Evolutionary conservation across 2,329 filamentous ascomycete genomes (phyloP).

Genomic region (Atkinsonella hypoxylon): DNA sequence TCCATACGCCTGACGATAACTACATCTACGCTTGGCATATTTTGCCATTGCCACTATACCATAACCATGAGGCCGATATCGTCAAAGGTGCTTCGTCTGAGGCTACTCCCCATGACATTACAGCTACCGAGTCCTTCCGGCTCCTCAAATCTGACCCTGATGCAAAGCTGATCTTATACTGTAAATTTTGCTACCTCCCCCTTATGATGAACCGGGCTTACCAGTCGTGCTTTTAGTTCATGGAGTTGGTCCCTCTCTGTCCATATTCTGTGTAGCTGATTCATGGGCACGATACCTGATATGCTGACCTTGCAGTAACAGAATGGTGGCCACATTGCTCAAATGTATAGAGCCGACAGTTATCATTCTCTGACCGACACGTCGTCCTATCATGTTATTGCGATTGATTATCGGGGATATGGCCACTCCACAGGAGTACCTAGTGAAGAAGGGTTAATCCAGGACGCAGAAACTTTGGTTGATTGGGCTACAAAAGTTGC

Average conservation of each 20-base stretch:
- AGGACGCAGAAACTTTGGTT: slow-evolving; percentile 62
- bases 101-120: slow-evolving; percentile 34
- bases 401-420: slow-evolving; percentile 85
- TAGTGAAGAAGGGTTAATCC: slow-evolving; percentile 68
- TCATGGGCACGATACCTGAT: slow-evolving; percentile 13
- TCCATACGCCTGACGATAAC: slow-evolving; percentile 64
- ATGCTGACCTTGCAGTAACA: slow-evolving; percentile 23
- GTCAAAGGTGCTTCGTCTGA: slow-evolving; percentile 37
- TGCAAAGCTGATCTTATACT: slow-evolving; percentile 51
- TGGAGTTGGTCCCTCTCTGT: slow-evolving; percentile 35
- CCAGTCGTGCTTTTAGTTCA: slow-evolving; percentile 35
- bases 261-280: neutral
- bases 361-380: slow-evolving; percentile 68
- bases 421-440: slow-evolving; percentile 71
- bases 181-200: slow-evolving; percentile 20
- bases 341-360: slow-evolving; percentile 61
- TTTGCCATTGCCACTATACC: slow-evolving; percentile 65
- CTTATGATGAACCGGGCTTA: neutral
- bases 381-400: slow-evolving; percentile 68
- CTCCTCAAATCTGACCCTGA: slow-evolving; percentile 52
- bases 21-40: slow-evolving; percentile 85
- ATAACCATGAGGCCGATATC: slow-evolving; percentile 55
- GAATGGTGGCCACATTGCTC: slow-evolving; percentile 80
- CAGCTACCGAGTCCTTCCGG: slow-evolving; percentile 43
- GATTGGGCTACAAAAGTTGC: slow-evolving; percentile 58